Conservation (phyloP, 257 asterid genomes). For the Nicotiana obtusifolia region DNA sequence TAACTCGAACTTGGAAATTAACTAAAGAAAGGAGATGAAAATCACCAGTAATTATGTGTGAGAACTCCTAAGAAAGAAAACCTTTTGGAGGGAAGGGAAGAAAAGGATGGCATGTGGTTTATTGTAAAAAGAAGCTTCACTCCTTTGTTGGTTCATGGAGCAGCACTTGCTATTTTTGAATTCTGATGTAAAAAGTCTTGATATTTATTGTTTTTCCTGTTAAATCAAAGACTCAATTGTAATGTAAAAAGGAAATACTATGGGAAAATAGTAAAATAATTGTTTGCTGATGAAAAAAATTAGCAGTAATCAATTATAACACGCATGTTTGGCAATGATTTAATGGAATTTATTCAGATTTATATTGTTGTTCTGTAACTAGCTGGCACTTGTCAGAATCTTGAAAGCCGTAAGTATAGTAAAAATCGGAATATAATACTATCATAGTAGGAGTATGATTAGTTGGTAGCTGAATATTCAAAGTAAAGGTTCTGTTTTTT, state of each 20-base stretch:
- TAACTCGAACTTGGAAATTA: background rate
- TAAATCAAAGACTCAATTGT: background rate
- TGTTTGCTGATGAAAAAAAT: background rate
- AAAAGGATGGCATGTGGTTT: background rate
- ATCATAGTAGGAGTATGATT: background rate
- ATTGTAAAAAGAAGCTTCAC: conserved; percentile 15
- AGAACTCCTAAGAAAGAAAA: background rate
- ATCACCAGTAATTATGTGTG: background rate
- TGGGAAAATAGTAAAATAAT: background rate
- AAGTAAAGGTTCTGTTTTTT: background rate
- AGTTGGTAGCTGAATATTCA: background rate
- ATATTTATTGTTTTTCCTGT: background rate
- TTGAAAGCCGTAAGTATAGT: background rate
- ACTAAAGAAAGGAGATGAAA: background rate
- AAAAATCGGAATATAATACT: background rate
- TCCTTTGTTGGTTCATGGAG: conserved; percentile 10
- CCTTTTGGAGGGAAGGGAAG: conserved; percentile 22
- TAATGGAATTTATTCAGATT: background rate
- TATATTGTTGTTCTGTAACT: background rate
- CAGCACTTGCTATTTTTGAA: conserved; percentile 6
- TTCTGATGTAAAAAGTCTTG: background rate
- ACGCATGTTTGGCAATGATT: background rate
- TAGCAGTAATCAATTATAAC: background rate
- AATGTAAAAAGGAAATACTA: background rate
- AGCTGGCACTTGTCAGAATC: background rate